Evolutionary conservation across 169 alveolate genomes (phyloP).

Genomic region (Prorocentrum cordatum): DNA sequence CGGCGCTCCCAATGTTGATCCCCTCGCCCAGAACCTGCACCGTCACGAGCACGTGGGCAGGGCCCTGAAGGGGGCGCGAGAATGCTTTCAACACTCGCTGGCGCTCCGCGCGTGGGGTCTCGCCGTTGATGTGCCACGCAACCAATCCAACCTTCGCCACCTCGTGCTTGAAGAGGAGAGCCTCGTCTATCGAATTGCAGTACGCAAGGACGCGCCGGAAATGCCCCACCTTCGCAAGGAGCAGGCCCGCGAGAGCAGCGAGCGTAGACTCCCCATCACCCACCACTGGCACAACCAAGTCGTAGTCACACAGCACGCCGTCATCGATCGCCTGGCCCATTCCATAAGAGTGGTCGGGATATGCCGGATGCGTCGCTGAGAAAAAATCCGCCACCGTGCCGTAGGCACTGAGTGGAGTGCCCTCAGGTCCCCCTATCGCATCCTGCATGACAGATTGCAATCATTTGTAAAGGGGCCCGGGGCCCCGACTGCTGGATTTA

Average conservation of each 20-base stretch:
- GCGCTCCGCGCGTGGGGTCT: background rate
- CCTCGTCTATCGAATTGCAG: conserved; percentile 18
- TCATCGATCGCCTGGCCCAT: conserved; percentile 14
- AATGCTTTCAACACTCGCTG: background rate
- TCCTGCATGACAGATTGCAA: too few relatives aligned
- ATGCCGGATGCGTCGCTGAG: conserved; percentile 1
- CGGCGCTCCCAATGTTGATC: conserved; percentile 27
- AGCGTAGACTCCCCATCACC: background rate
- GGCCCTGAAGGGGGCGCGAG: background rate
- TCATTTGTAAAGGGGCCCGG: too few relatives aligned
- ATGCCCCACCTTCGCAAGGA: background rate
- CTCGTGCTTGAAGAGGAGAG: conserved; percentile 6
- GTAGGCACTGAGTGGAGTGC: too few relatives aligned
- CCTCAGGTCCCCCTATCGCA: too few relatives aligned
- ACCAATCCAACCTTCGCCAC: background rate
- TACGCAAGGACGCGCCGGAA: conserved; percentile 19
- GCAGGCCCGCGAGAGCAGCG: conserved; percentile 12
- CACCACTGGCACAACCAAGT: background rate
- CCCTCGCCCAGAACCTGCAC: conserved; percentile 48
- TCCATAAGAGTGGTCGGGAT: background rate
- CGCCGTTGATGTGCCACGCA: conserved; percentile 27
- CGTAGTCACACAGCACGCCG: conserved; percentile 1
- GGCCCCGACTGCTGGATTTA: too few relatives aligned
- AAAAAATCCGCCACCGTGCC: too few relatives aligned
- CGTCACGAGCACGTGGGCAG: conserved; percentile 30